Evolutionary conservation across 1,284 basidiomycete genomes (phyloP), one percentile per base, ranked within the genome.

Genomic region (Naganishia sp.): DNA sequence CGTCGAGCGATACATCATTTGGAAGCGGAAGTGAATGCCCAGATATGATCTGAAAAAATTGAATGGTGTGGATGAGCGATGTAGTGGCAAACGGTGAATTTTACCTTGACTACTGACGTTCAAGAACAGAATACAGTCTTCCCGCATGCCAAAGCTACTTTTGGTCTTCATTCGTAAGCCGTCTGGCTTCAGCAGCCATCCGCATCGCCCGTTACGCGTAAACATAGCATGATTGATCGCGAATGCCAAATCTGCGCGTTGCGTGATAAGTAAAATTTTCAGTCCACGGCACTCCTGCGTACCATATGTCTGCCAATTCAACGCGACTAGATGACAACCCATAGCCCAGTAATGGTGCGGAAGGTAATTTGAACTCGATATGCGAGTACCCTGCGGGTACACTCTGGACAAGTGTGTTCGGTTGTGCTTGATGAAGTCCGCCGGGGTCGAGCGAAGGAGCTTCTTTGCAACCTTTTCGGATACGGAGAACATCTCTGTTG

Each of bases 221-320:
- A 99, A 99, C 90, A 99, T 91, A 10, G 94, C 90, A 72, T 90
- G 87, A 74, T 97, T 98, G 75, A 96, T 89, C 82, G 90, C 88
- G 74, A 90, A 90, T 9, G 90, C 92, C 59, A 90, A 75, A 77
- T 95, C 92, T 92, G 74, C 28, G 25, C 33, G 16, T 6, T 31
- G 13, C 18, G 16, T 16, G 48, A 39, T 44, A 6, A 18, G 42
- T 13, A 44, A 21, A 21, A 36, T 48, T n/a, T 31, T n/a, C 15
- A n/a, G 2, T 0, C n/a, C 10, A 23, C 5, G 2, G 39, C 42
- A 18, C 18, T 25, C 2, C 6, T 6, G 79, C 85, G 64, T 71
- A 92, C 91, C 92, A 72, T 88, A 88, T 0, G 94, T 99, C 79
- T 99, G 96, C 91, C 94, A 98, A 78, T 99, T 99, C 69, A 99